Conservation (phyloP, 2,329 filamentous ascomycete species). For the Rasamsonia emersonii region DNA sequence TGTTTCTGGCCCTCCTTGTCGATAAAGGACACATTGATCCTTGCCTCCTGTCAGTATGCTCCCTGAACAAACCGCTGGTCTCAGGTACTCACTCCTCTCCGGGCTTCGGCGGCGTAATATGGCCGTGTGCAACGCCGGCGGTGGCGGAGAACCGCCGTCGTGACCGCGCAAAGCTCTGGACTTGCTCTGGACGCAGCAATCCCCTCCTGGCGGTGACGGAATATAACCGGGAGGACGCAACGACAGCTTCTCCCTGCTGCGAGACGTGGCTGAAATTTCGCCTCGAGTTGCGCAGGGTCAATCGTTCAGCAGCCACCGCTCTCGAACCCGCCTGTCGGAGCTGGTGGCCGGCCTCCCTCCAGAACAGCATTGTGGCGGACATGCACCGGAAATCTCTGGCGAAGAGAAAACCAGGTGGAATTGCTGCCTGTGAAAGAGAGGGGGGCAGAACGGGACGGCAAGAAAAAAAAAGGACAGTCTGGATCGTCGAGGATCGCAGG, state of each 20-base stretch:
- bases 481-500: too few relatives aligned
- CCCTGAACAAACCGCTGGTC: constrained; percentile 1
- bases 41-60: constrained; percentile 26
- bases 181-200: constrained; percentile 6
- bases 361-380: constrained; percentile 23
- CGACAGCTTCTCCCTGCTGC: constrained; percentile 12
- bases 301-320: constrained; percentile 48
- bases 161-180: constrained; percentile 17
- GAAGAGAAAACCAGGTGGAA: too few relatives aligned
- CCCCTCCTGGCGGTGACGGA: constrained; percentile 7
- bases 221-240: constrained; percentile 10
- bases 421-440: too few relatives aligned
- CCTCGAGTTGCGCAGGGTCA: constrained; percentile 18
- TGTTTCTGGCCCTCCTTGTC: constrained; percentile 76
- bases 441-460: too few relatives aligned
- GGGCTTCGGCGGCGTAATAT: constrained; percentile 73
- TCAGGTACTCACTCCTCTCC: constrained; percentile 70
- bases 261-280: constrained; percentile 19
- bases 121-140: constrained; percentile 57
- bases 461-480: too few relatives aligned
- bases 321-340: constrained; percentile 46
- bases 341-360: constrained; percentile 24
- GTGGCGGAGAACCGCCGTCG: constrained; percentile 58
- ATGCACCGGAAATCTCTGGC: too few relatives aligned
- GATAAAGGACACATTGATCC: constrained; percentile 82